These are phyloP conservation scores for Inonotus obliquus DNA, from an alignment of 1,284 basidiomycete species.

Conservation along the genomic window DNA sequence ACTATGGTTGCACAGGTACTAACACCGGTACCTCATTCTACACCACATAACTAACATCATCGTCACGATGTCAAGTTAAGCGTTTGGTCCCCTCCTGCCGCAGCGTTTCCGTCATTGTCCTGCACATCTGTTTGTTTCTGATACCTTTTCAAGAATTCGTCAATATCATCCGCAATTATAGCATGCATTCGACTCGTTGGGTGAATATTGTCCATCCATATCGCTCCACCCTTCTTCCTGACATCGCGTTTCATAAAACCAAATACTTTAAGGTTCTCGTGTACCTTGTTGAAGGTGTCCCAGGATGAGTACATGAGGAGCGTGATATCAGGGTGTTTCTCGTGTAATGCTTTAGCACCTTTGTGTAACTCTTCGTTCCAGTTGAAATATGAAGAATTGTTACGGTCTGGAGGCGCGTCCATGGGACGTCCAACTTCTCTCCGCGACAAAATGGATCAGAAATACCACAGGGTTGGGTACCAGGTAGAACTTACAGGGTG, in stretches of 20 bases:
- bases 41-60: too few relatives aligned
- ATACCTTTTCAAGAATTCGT: constrained; percentile 31
- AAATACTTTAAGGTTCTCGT: constrained; percentile 39
- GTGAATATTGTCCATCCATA: constrained; percentile 53
- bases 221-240: constrained; percentile 30
- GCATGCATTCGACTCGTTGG: constrained; percentile 43
- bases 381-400: constrained; percentile 21
- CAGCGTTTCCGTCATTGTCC: too few relatives aligned
- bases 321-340: constrained; percentile 38
- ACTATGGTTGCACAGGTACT: too few relatives aligned
- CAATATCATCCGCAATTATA: constrained; percentile 35
- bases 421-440: neutral
- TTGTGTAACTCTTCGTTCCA: constrained; percentile 44
- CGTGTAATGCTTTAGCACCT: constrained; percentile 33
- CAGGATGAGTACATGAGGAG: constrained; percentile 46
- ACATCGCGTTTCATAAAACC: constrained; percentile 36
- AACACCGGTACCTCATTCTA: too few relatives aligned
- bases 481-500: constrained; percentile 34
- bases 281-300: constrained; percentile 39
- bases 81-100: too few relatives aligned
- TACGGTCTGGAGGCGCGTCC: neutral
- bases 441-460: too few relatives aligned
- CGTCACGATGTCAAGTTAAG: too few relatives aligned
- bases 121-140: neutral
- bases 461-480: too few relatives aligned